Base-by-base conservation (phyloP, 2,329 filamentous ascomycete species). In the Cryphonectria radicalis region DNA sequence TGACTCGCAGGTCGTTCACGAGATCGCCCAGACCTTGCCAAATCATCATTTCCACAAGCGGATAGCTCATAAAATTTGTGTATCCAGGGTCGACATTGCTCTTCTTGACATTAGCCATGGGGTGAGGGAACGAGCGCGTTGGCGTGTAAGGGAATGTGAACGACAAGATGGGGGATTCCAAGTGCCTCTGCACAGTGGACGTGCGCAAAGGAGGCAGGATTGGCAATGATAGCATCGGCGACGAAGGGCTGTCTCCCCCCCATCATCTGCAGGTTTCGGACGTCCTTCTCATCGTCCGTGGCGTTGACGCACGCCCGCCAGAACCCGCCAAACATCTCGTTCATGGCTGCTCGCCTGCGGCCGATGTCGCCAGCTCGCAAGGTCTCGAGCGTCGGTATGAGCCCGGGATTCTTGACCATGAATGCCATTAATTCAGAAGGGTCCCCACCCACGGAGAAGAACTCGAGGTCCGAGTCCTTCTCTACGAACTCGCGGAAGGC, bases 21-120 rank as follows among this genome's bases (percentile, higher is more conserved):
- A 95, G 82, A 78, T 95, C 93, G 2, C 93, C 93, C 0, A 95
- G 84, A 0, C 94, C 95, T 80, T 97, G 94, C 94, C 94, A 97
- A 1, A 94, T 92, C 87, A 95, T 93, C 88, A 93, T 91, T 78
- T 95, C 93, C 1, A 95, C 92, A 50, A 95, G 81, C 0, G 92
- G 90, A 77, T 95, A 96, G 1, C 89, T 92, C 78, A 95, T 93
- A 77, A 93, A 94, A 79, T 95, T 96, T 17, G 91, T 89, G 77
- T 93, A 93, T 28, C 88, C 89, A 1, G 88, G 85, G 75, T 94
- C 91, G 11, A 93, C 88, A 74, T 93, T 93, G 22, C 87, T 89
- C 72, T 87, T 87, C 77, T 91, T 92, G 79, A 95, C 91, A 77
- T 90, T 93, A 13, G 92, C 92, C 66, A 95, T 79, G 0, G 93